These are phyloP conservation scores for Tuber borchii DNA, from an alignment of 495 filamentous ascomycete species.

Conservation along the genomic window DNA sequence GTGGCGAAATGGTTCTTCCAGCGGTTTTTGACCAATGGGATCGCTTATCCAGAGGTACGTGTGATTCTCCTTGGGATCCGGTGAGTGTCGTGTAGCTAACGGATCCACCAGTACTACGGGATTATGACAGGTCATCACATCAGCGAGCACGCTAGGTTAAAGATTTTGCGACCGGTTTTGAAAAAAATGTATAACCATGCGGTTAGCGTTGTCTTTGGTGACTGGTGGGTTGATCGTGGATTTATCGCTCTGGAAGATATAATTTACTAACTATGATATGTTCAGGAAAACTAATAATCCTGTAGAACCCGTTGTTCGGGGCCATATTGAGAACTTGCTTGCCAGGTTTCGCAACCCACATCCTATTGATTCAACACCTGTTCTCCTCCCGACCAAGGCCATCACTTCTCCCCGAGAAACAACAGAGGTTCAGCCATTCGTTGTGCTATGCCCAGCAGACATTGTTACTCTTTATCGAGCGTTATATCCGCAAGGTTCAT, in stretches of 20 bases:
- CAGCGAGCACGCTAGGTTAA: constrained; percentile 78
- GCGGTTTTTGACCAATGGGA: constrained; percentile 71
- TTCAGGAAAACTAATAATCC: constrained; percentile 55
- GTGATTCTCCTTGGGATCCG: not conserved
- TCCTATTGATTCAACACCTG: constrained; percentile 50
- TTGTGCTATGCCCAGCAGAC: constrained; percentile 69
- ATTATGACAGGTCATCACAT: constrained; percentile 89
- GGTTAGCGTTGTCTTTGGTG: constrained; percentile 33
- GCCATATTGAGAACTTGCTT: constrained; percentile 71
- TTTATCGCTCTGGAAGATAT: constrained; percentile 1
- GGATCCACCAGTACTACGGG: constrained; percentile 58
- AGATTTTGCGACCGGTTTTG: constrained; percentile 55
- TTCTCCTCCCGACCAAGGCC: constrained; percentile 60
- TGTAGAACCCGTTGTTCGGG: constrained; percentile 59
- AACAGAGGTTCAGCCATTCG: constrained; percentile 62
- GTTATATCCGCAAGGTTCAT: constrained; percentile 53
- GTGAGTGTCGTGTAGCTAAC: constrained; percentile 38
- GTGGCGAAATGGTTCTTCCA: constrained; percentile 89
- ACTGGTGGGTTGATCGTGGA: constrained; percentile 29
- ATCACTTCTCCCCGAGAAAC: constrained; percentile 66
- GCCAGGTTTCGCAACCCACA: constrained; percentile 56
- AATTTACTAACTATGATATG: constrained; percentile 27
- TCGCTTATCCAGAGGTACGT: constrained; percentile 79
- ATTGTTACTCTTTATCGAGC: constrained; percentile 63
- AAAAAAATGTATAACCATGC: constrained; percentile 43